Evolutionary conservation across 768 basidiomycete species (phyloP), one percentile per base, ranked within the genome.

Genomic region (Hygrophorus russula): DNA sequence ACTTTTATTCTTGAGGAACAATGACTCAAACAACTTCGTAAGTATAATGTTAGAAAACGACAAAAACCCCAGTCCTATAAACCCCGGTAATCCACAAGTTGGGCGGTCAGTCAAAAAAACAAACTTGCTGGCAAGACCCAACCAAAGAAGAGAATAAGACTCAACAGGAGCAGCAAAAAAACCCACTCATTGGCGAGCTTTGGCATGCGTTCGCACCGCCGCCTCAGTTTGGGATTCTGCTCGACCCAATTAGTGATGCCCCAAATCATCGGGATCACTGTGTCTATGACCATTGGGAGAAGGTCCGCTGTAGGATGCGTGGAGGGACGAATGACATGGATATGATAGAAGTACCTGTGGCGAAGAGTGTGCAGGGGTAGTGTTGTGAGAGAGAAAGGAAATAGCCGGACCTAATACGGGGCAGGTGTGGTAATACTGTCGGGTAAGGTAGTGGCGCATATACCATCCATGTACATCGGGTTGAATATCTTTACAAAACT

Each of bases 11-110:
- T 83, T 82, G 55, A 92, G 59, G 66, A 92, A 91, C 0, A 86
- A 88, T 3, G 79, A 81, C 5, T 87, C 89, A 49, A 89, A 86
- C n/a, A 90, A 60, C 56, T 92, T 87, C 1, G 81, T 81, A 19
- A 90, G 56, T 51, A 90, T 72, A 52, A 89, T 89, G 8, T 73
- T 68, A 39, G 78, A 53, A 60, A 90, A 91, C 0, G 80, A 81
- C 20, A 91, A 67, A 69, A 93, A 91, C 0, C 89, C 89, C 18
- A 93, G 73, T 3, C 89, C 88, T 37, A 90, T 82, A 62, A 86
- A 87, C 54, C 88, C 73, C 0, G 88, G 80, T 0, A 80, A 80
- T 7, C 84, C 88, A 82, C 84, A 24, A 24, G 7, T 24, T 7
- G 24, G 7, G 24, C n/a, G n/a, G n/a, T n/a, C n/a, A n/a, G 7